Evolutionary conservation across 2,329 filamentous ascomycete genomes (phyloP).

Genomic region (Leptographium radiaticola): DNA sequence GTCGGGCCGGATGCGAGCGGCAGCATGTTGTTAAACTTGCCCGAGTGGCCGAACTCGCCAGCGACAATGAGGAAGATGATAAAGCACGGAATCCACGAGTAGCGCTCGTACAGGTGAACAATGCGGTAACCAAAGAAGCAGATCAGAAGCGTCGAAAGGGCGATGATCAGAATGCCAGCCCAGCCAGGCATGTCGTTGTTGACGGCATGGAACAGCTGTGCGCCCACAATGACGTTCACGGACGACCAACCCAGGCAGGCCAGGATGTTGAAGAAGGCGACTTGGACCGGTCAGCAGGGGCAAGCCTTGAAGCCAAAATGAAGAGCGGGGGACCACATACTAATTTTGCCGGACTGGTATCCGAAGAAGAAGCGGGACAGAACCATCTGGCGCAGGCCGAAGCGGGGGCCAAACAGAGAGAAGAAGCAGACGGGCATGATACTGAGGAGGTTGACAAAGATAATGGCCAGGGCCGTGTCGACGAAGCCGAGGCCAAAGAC

Average conservation of each 20-base stretch:
- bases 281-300: slow-evolving; percentile 20
- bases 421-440: slow-evolving; percentile 42
- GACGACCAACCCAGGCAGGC: slow-evolving; percentile 64
- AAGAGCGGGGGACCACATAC: slow-evolving; percentile 26
- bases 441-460: slow-evolving; percentile 64
- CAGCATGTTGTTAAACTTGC: slow-evolving; percentile 30
- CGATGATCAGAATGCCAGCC: slow-evolving; percentile 64
- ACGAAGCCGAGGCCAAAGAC: slow-evolving; percentile 59
- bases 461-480: slow-evolving; percentile 56
- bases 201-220: slow-evolving; percentile 63
- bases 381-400: slow-evolving; percentile 46
- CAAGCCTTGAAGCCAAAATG: neutral
- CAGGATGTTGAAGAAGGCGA: slow-evolving; percentile 58
- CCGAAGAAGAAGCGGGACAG: slow-evolving; percentile 48
- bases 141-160: slow-evolving; percentile 51
- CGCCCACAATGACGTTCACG: slow-evolving; percentile 69
- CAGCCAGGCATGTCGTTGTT: slow-evolving; percentile 56
- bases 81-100: slow-evolving; percentile 54
- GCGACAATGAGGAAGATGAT: slow-evolving; percentile 38
- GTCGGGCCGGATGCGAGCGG: slow-evolving; percentile 39
- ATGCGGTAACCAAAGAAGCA: slow-evolving; percentile 65
- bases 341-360: slow-evolving; percentile 50
- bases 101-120: slow-evolving; percentile 67
- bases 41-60: slow-evolving; percentile 24
- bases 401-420: slow-evolving; percentile 40